Conservation (phyloP, 1,284 basidiomycete species). For the Erythrobasidium hasegawianum region DNA sequence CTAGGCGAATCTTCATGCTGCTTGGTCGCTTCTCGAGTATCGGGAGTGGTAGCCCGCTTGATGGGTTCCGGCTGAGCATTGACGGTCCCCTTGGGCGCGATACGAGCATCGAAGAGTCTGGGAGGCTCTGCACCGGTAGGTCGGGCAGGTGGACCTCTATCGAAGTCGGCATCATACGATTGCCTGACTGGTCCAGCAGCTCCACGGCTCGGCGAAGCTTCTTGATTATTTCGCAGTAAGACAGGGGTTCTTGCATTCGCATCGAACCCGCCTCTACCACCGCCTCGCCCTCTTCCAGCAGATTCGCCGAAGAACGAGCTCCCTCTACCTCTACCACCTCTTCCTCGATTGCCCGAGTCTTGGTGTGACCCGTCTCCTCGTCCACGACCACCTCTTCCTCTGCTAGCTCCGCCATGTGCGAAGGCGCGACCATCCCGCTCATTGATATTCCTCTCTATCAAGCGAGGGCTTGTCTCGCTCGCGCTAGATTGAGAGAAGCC, state of each 20-base stretch:
- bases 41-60: neutral
- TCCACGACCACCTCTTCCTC: constrained; percentile 5
- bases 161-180: constrained; percentile 43
- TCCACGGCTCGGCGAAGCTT: neutral
- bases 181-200: neutral
- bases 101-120: constrained; percentile 13
- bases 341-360: neutral
- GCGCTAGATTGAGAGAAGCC: neutral
- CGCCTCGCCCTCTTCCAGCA: neutral
- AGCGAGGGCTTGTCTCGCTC: neutral
- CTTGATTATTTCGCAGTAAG: neutral
- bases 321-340: neutral
- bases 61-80: neutral
- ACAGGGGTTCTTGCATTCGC: too few relatives aligned
- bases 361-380: neutral
- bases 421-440: neutral
- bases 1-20: neutral
- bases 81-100: neutral
- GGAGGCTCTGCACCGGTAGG: neutral
- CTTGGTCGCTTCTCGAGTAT: neutral
- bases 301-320: neutral
- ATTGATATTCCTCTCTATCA: neutral
- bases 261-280: neutral
- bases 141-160: constrained; percentile 33
- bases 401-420: neutral